Evolutionary conservation across 1,139 yeast species (phyloP), one percentile per base, ranked within the genome.

Genomic region (Pichia sp.): DNA sequence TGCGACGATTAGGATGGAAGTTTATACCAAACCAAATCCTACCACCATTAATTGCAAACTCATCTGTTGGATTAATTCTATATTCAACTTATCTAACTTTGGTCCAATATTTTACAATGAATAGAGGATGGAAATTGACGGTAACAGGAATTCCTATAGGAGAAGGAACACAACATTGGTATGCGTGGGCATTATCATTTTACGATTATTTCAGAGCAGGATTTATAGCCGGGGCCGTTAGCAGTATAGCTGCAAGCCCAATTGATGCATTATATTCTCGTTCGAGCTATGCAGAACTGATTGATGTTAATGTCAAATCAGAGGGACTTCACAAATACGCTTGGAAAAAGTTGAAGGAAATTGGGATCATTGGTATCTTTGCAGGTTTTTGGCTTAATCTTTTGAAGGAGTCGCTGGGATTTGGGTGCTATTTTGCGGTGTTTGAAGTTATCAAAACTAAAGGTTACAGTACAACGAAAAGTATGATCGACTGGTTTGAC

Each of bases 191-290:
- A 36, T 24, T 44, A 19, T 39, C 45, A 1, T 46, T 47, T 31
- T 52, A 48, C 18, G 56, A 56, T 41, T 78, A 93, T 0, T 76
- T 86, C 66, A 62, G 75, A 41, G 86, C 96, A 0, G 97, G 97
- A 0, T 78, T 80, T 45, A 52, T 84, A 0, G 96, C 96, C 0
- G 96, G 96, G 1, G 77, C 80, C 0, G 77, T 79, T 12, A 96
- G 91, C 53, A 83, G 95, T 15, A 63, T 85, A n/a, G 91, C 88
- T 1, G 95, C 96, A 1, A 94, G 96, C 2, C 97, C 97, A 0
- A 72, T 89, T 3, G 96, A 89, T 61, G 96, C 96, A 8, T 79
- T 89, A 7, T 84, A 83, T 53, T 77, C 95, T 1, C 69, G 96
- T 51, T 84, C 88, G 55, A 71, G 79, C 2, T 82, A 86, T 1